A percentile compares a stretch with the other conserved stretches of the same genome.
Conservation (phyloP, 2,329 filamentous ascomycete species). For the Trichoderma citrinoviride region DNA sequence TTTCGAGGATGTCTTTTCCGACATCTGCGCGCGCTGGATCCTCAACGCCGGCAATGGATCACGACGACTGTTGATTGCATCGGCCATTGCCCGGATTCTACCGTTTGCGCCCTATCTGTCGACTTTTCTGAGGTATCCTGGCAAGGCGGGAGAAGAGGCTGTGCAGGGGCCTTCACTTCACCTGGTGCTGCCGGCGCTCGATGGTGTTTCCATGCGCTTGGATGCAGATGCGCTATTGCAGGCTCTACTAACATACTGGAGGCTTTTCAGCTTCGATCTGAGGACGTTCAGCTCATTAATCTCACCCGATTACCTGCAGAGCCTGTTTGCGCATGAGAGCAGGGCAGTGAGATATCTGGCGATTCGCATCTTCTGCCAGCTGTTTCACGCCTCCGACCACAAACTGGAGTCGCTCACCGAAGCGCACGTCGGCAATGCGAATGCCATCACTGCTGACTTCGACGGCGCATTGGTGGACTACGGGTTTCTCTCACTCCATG, state of each 20-base stretch:
- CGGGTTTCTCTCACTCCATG: conserved; percentile 63
- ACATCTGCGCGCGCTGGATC: conserved; percentile 80
- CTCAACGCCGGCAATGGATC: conserved; percentile 42
- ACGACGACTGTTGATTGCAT: conserved; percentile 50
- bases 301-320: conserved; percentile 64
- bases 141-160: background rate
- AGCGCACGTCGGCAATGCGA: conserved; percentile 60
- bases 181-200: conserved; percentile 33
- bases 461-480: conserved; percentile 78
- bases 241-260: conserved; percentile 57
- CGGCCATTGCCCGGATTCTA: conserved; percentile 75
- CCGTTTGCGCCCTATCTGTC: conserved; percentile 79
- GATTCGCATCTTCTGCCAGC: conserved; percentile 74
- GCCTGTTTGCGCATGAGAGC: conserved; percentile 61
- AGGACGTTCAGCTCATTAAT: conserved; percentile 64
- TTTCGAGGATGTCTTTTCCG: conserved; percentile 73
- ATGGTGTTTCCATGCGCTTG: conserved; percentile 29
- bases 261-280: conserved; percentile 74
- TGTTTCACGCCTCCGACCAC: conserved; percentile 75
- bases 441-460: conserved; percentile 65
- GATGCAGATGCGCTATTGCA: conserved; percentile 30
- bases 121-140: conserved; percentile 61
- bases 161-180: conserved; percentile 29
- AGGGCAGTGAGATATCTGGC: conserved; percentile 73
- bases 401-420: conserved; percentile 70